These are phyloP conservation scores for Rubus parviflorus DNA, from an alignment of 306 rosid species.

Conservation along the genomic window DNA sequence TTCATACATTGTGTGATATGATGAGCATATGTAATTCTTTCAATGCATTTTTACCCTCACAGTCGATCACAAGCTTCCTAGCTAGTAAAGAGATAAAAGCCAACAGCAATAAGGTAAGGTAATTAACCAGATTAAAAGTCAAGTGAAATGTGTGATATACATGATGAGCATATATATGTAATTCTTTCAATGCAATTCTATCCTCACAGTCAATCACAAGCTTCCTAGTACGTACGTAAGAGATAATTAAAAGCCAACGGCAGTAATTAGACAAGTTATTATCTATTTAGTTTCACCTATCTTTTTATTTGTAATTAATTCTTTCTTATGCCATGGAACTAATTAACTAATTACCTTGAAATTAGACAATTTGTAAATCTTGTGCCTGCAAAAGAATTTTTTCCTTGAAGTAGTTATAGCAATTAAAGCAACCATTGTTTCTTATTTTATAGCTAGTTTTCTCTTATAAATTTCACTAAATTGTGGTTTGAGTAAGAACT, in stretches of 20 bases:
- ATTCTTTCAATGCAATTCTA: background rate
- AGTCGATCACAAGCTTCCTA: background rate
- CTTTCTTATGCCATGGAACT: too few species aligned
- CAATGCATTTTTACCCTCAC: background rate
- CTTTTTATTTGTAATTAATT: background rate
- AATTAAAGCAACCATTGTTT: background rate
- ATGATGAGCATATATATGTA: background rate
- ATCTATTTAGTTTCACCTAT: background rate
- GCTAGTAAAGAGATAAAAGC: too few species aligned
- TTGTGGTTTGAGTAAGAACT: background rate
- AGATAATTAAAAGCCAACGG: too few species aligned
- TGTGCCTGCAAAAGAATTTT: too few species aligned
- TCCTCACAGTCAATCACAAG: background rate
- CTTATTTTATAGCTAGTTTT: background rate
- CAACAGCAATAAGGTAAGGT: background rate
- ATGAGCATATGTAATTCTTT: background rate
- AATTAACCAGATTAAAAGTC: background rate
- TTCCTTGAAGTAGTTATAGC: background rate
- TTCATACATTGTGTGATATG: background rate
- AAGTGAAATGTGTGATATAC: background rate
- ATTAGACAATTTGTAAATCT: background rate
- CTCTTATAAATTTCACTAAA: background rate
- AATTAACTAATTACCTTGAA: background rate
- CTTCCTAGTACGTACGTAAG: background rate
- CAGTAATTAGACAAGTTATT: background rate